Evolutionary conservation across 2,329 filamentous ascomycete genomes (phyloP).

Genomic region (Stemphylium vesicarium): DNA sequence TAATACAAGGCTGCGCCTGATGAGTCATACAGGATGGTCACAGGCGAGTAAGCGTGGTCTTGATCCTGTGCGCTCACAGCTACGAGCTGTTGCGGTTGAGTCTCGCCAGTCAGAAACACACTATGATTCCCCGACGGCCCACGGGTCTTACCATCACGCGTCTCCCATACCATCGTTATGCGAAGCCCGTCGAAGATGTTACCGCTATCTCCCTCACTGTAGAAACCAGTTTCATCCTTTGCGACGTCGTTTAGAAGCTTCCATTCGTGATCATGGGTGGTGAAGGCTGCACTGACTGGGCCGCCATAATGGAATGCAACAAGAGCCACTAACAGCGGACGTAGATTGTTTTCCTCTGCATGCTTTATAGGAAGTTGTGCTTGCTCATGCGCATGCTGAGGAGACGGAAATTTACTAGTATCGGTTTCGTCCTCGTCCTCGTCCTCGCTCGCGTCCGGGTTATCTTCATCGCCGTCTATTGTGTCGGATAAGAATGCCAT

Average conservation of each 20-base stretch:
- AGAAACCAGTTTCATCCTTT: not conserved
- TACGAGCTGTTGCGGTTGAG: not conserved
- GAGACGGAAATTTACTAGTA: not conserved
- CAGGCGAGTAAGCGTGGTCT: not conserved
- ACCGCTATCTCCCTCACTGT: conserved; percentile 15
- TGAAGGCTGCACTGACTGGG: conserved; percentile 19
- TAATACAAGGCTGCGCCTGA: conserved; percentile 18
- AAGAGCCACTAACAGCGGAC: conserved; percentile 17
- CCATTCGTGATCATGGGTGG: conserved; percentile 16
- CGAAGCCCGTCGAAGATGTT: conserved; percentile 14
- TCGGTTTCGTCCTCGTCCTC: not conserved
- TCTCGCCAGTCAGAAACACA: conserved; percentile 13
- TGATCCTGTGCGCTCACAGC: not conserved
- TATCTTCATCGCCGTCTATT: not conserved
- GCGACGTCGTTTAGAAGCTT: not conserved
- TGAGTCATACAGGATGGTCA: conserved; percentile 17
- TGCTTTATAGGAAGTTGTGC: not conserved
- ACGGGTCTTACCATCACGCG: not conserved
- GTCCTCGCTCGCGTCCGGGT: not conserved
- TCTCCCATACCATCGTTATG: conserved; percentile 19
- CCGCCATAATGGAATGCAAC: conserved; percentile 20
- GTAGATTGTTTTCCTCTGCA: not conserved
- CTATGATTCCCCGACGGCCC: conserved; percentile 11
- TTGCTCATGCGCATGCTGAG: not conserved
- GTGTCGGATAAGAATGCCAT: not conserved